Evolutionary conservation across 225 moss, liverwort and hornwort species (phyloP).

Genomic region (Lunularia cruciata): DNA sequence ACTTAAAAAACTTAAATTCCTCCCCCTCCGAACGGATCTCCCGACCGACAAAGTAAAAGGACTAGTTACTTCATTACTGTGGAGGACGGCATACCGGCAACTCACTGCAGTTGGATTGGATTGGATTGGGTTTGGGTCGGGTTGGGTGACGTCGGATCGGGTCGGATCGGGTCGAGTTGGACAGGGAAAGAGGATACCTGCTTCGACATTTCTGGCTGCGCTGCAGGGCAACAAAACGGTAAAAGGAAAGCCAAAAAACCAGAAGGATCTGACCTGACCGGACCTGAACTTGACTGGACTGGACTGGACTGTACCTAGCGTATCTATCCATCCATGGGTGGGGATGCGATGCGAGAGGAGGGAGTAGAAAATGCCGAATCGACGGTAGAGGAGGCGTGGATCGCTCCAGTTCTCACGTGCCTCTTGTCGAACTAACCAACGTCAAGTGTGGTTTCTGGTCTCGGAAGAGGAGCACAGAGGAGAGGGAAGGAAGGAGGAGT

Average conservation of each 20-base stretch:
- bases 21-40: slow-evolving; percentile 5
- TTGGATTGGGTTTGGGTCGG: too few relatives aligned
- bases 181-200: too few relatives aligned
- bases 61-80: too few relatives aligned
- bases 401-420: background rate
- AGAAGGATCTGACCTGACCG: too few relatives aligned
- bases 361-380: background rate
- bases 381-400: background rate
- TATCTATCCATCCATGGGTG: background rate
- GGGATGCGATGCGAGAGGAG: background rate
- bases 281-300: too few relatives aligned
- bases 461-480: background rate
- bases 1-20: slow-evolving; percentile 13
- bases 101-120: too few relatives aligned
- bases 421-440: background rate
- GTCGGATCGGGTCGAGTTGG: too few relatives aligned
- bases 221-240: slow-evolving; percentile 9
- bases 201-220: background rate
- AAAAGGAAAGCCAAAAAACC: background rate
- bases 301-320: background rate
- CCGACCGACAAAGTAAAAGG: background rate
- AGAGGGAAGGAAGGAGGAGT: background rate
- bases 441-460: background rate
- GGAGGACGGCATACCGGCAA: too few relatives aligned
- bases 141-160: too few relatives aligned